Base-by-base conservation (phyloP, 805 yeast species). In the Barnettozyma vustinii region DNA sequence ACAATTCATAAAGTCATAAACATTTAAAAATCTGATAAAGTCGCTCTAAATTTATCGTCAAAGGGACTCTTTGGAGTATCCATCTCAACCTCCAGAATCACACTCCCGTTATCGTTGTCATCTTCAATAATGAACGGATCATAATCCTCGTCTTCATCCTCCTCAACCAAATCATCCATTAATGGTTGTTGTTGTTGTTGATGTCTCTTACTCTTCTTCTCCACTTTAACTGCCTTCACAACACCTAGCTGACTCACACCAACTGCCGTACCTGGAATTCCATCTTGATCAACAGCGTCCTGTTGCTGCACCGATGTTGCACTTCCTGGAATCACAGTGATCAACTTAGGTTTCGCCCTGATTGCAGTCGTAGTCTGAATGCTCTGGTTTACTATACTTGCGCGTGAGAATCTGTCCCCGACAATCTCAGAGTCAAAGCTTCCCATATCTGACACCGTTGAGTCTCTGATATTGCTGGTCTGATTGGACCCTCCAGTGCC, bases 301-400 rank as follows among this genome's bases (percentile, higher is more conserved):
- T 26, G 36, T 10, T n/a, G 8, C 13, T 36, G 12, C 27, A 13
- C 42, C 3, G 16, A 15, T 4, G 33, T 15, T 13, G 16, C 41
- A n/a, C 18, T 20, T 1, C 21, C 36, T n/a, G 25, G n/a, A 1
- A 35, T 2, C 2, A 80, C 76, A 46, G 75, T 74, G n/a, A 87
- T 84, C 52, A 87, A 70, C 55, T 76, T 75, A 1, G 96, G 94
- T 59, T 76, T 80, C 2, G 87, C 94, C 51, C 83, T 77, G 49
- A 86, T 83, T 2, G 94, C 95, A 0, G 90, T 85, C 61, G 83
- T 84, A 35, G 71, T 68, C 27, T 36, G 9, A 2, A 53, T 48
- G 18, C 70, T 65, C 5, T 73, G 72, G 42, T 68, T 61, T 6
- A 67, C 68, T 16, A 73, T 73, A 9, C 83, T 77, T 5, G 74